Conservation (phyloP, 768 basidiomycete genomes). For the Paxillus ammoniavirescens region DNA sequence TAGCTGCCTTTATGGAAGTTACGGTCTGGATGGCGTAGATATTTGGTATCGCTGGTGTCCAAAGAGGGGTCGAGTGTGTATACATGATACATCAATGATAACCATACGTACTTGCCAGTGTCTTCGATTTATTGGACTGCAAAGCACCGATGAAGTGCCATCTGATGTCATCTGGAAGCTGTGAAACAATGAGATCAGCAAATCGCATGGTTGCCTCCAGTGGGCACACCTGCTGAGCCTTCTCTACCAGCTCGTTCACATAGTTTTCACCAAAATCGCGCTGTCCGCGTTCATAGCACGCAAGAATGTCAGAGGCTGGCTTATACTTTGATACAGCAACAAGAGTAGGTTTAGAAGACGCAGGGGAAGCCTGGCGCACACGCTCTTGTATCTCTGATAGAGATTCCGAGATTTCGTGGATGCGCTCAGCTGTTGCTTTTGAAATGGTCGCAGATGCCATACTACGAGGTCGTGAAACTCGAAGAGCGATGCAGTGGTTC, state of each 20-base stretch:
- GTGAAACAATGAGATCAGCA: conserved; percentile 11
- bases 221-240: conserved; percentile 63
- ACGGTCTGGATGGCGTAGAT: conserved; percentile 86
- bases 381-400: conserved; percentile 52
- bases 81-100: not conserved
- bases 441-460: conserved; percentile 18
- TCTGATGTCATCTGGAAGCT: conserved; percentile 86
- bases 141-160: conserved; percentile 98
- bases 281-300: conserved; percentile 79
- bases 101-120: conserved; percentile 64
- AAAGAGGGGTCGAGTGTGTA: conserved; percentile 4
- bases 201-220: not conserved
- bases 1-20: conserved; percentile 77
- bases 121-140: conserved; percentile 92
- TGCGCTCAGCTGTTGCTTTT: conserved; percentile 40
- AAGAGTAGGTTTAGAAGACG: conserved; percentile 39
- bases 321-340: conserved; percentile 96
- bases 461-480: conserved; percentile 4
- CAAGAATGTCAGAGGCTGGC: conserved; percentile 81
- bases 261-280: conserved; percentile 98
- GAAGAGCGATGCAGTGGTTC: not conserved
- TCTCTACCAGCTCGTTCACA: conserved; percentile 88
- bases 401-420: conserved; percentile 50
- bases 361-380: conserved; percentile 37
- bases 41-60: conserved; percentile 74